Evolutionary conservation across 768 basidiomycete genomes (phyloP).

Genomic region (Ramaria rubella): DNA sequence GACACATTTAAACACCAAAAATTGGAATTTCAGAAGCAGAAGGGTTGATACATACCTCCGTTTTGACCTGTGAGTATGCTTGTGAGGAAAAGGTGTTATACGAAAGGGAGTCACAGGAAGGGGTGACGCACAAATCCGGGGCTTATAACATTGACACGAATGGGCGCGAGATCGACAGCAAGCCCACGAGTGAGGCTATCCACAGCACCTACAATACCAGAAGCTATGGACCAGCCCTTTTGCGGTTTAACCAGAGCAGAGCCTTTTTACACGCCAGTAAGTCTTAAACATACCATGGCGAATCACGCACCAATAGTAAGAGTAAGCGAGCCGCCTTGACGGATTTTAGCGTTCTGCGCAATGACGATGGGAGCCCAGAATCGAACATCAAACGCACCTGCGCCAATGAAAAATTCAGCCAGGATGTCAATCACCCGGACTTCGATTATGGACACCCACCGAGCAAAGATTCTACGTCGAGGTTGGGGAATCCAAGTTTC

Average conservation of each 20-base stretch:
- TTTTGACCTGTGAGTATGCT: constrained; percentile 3
- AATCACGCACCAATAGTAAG: constrained; percentile 10
- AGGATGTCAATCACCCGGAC: not conserved
- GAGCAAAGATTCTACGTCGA: not conserved
- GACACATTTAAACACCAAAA: not conserved
- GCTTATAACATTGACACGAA: constrained; percentile 15
- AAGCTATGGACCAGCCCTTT: constrained; percentile 12
- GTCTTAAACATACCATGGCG: not conserved
- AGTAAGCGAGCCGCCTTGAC: constrained; percentile 10
- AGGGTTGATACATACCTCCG: constrained; percentile 3
- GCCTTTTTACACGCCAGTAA: not conserved
- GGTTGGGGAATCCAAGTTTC: constrained; percentile 4
- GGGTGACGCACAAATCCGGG: constrained; percentile 12
- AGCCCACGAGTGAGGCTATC: constrained; percentile 14
- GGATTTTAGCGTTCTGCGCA: constrained; percentile 11
- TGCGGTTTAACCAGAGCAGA: constrained; percentile 10
- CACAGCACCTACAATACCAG: constrained; percentile 14
- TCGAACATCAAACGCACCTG: constrained; percentile 14
- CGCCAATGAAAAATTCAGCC: not conserved
- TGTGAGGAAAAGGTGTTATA: not conserved
- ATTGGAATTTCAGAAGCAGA: not conserved
- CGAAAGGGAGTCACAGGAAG: no score
- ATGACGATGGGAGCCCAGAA: constrained; percentile 15
- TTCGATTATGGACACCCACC: not conserved
- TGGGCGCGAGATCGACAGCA: constrained; percentile 17